phyloP scores from a whole-genome alignment of 768 basidiomycete genomes.

The Trametes gibbosa region DNA sequence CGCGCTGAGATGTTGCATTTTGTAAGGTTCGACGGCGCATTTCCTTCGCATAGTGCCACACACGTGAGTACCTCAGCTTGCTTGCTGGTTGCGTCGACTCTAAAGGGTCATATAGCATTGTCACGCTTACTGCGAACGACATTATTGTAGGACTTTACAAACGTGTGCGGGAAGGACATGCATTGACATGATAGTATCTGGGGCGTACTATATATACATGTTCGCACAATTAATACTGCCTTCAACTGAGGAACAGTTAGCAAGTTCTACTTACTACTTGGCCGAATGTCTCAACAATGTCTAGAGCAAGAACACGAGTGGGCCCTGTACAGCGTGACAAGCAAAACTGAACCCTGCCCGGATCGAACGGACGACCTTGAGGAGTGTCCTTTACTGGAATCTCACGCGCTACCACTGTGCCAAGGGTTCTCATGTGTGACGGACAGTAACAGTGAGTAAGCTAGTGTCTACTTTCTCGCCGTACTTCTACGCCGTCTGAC shows the following conservation, averaged over 20 bases:
- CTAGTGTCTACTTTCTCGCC: too few relatives aligned
- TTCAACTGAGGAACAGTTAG: too few relatives aligned
- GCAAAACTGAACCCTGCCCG: conserved; percentile 23
- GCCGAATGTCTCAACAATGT: too few relatives aligned
- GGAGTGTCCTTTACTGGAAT: conserved; percentile 19
- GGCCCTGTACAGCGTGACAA: too few relatives aligned
- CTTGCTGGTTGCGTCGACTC: conserved; percentile 9
- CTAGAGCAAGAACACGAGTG: too few relatives aligned
- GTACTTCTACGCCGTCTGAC: too few relatives aligned
- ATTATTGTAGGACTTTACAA: conserved; percentile 70
- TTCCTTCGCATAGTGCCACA: conserved; percentile 91
- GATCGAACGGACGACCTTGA: conserved; percentile 26
- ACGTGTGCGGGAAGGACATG: conserved; percentile 19
- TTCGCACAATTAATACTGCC: not conserved
- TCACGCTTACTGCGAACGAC: conserved; percentile 89
- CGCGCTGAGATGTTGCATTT: not conserved
- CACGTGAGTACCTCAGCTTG: conserved; percentile 50
- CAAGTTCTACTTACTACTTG: too few relatives aligned
- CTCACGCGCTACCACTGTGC: conserved; percentile 25
- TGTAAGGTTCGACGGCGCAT: conserved; percentile 87
- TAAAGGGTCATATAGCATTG: conserved; percentile 71
- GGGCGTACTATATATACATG: not conserved
- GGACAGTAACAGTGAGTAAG: too few relatives aligned
- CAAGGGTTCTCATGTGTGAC: conserved; percentile 16
- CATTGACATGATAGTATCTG: not conserved